Percentiles rank a stretch among this genome's conserved stretches.
Conservation (phyloP, 345 rosid species). For the Nasturtium officinale region DNA sequence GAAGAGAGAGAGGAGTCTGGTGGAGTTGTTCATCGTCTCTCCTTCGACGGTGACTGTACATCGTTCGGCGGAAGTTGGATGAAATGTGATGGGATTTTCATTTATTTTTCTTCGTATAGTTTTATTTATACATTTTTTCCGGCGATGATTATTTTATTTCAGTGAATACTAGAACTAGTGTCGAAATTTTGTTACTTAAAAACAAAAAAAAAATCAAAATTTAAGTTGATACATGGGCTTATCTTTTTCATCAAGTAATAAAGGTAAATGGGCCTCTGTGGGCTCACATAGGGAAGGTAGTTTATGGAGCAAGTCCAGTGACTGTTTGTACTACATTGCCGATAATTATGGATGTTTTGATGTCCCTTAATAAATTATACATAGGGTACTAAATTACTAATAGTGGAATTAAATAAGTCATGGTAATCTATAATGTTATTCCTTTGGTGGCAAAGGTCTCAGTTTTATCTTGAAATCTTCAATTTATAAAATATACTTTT, state of each 20-base stretch:
- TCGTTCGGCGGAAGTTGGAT: neutral
- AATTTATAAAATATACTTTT: neutral
- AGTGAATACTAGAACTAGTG: too few relatives aligned
- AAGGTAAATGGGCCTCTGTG: constrained; percentile 4
- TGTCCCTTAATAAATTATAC: neutral
- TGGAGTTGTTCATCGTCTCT: constrained; percentile 58
- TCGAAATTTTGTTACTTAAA: too few relatives aligned
- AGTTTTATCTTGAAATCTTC: neutral
- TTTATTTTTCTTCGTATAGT: neutral
- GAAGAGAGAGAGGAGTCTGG: constrained; percentile 66
- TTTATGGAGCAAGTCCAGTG: neutral
- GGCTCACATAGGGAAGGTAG: neutral
- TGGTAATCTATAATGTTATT: neutral
- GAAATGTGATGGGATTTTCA: neutral
- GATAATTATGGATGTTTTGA: neutral
- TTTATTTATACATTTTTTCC: neutral
- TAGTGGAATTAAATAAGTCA: neutral
- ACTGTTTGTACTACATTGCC: neutral
- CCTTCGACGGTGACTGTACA: constrained; percentile 27
- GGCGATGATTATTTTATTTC: neutral
- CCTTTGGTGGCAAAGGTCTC: neutral
- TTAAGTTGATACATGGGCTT: neutral
- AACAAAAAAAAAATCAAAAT: too few relatives aligned
- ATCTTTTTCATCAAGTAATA: neutral
- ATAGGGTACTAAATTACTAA: neutral